phyloP scores from a whole-genome alignment of 208 protist species.

The Crithidia bombi region DNA sequence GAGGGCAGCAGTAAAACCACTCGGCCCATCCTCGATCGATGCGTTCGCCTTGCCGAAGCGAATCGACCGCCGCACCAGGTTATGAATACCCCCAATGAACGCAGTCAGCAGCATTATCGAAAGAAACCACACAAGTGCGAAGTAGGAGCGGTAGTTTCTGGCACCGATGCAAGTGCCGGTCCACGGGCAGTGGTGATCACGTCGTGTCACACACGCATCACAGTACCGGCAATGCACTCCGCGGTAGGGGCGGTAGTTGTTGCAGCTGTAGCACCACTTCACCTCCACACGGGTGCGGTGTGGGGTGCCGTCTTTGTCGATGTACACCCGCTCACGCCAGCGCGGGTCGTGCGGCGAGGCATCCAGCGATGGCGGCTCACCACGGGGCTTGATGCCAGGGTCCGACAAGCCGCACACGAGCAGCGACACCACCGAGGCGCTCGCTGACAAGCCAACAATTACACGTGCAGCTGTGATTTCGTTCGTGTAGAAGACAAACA shows the following conservation, averaged over 20 bases:
- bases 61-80: slow-evolving; percentile 39
- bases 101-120: slow-evolving; percentile 45
- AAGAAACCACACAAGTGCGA: slow-evolving; percentile 62
- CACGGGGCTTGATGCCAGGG: slow-evolving; percentile 61
- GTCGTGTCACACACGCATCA: slow-evolving; percentile 80
- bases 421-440: slow-evolving; percentile 38
- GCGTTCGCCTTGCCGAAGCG: slow-evolving; percentile 7
- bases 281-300: slow-evolving; percentile 40
- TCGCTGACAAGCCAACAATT: slow-evolving; percentile 39
- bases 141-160: slow-evolving; percentile 87
- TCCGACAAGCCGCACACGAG: slow-evolving; percentile 51
- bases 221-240: slow-evolving; percentile 90
- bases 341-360: slow-evolving; percentile 45
- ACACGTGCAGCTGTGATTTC: slow-evolving; percentile 41
- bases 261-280: slow-evolving; percentile 89
- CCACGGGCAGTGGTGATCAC: slow-evolving; percentile 95
- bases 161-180: slow-evolving; percentile 89
- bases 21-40: background rate
- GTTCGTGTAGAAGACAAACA: slow-evolving; percentile 63
- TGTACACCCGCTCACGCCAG: slow-evolving; percentile 39
- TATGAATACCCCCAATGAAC: slow-evolving; percentile 54
- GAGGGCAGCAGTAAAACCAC: slow-evolving; percentile 48
- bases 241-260: slow-evolving; percentile 78
- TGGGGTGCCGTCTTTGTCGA: slow-evolving; percentile 28
- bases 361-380: slow-evolving; percentile 32